phyloP scores from a whole-genome alignment of 192 early-diverging fungal genomes.

The Allomyces arbusculus region DNA sequence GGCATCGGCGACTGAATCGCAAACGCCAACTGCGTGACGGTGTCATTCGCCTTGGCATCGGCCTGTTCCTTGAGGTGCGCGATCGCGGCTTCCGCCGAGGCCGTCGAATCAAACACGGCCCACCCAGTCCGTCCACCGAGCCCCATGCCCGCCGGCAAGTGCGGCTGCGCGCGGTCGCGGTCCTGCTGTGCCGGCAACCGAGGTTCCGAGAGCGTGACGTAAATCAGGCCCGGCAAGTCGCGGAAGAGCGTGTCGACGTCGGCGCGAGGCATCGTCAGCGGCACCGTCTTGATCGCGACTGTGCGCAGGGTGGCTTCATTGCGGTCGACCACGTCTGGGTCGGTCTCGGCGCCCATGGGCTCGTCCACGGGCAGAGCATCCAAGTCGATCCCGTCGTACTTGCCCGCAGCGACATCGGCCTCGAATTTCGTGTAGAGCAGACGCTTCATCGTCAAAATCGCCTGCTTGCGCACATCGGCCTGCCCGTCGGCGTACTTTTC shows the following conservation, averaged over 20 bases:
- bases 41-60: background rate
- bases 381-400: background rate
- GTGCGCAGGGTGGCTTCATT: background rate
- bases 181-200: background rate
- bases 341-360: background rate
- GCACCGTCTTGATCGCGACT: background rate
- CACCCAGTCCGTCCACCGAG: background rate
- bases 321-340: background rate
- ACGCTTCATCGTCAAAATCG: background rate
- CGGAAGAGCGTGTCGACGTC: background rate
- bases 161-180: background rate
- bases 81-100: background rate
- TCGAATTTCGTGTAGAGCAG: background rate
- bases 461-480: background rate
- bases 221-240: background rate
- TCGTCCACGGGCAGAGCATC: background rate
- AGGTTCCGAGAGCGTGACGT: background rate
- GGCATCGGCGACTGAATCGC: background rate
- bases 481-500: background rate
- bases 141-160: background rate
- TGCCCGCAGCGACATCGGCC: background rate
- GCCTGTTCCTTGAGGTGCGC: background rate
- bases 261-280: background rate
- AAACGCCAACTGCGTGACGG: background rate
- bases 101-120: background rate